Evolutionary conservation across 139 green algal genomes (phyloP).

Genomic region (Klebsormidium nitens): DNA sequence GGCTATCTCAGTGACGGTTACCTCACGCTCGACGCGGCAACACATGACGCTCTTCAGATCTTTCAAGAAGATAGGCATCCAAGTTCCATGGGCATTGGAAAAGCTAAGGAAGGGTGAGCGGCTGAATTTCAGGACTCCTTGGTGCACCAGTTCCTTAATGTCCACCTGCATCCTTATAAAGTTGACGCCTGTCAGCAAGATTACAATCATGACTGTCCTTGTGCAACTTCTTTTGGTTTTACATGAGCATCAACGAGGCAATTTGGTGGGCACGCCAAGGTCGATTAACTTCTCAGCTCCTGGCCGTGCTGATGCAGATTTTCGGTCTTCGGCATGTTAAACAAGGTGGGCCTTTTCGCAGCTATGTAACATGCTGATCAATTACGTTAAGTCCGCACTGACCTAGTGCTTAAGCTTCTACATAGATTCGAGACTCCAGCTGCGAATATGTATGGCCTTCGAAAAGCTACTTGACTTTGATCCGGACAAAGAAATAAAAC

Average conservation of each 20-base stretch:
- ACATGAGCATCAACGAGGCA: background rate
- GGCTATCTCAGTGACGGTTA: slow-evolving; percentile 13
- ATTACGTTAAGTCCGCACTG: background rate
- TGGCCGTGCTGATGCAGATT: no score
- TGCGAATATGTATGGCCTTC: background rate
- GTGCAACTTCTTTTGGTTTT: background rate
- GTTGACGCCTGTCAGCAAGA: background rate
- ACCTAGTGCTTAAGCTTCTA: background rate
- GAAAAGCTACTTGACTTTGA: background rate
- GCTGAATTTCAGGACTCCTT: background rate
- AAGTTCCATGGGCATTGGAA: slow-evolving; percentile 78
- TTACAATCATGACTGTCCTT: background rate
- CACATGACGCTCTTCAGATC: slow-evolving; percentile 35
- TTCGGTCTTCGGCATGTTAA: slow-evolving; percentile 68
- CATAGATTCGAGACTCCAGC: background rate
- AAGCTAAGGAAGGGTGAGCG: slow-evolving; percentile 71
- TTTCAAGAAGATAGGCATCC: slow-evolving; percentile 70
- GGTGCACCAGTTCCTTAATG: background rate
- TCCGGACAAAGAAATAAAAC: no score
- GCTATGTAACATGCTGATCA: no score
- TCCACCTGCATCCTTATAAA: background rate
- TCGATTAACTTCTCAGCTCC: no score
- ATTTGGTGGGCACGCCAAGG: no score
- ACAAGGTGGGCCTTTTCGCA: slow-evolving; percentile 56
- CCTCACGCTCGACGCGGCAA: slow-evolving; percentile 23